These are phyloP conservation scores for Alternaria alternata DNA, from an alignment of 2,329 filamentous ascomycete genomes.

Conservation along the genomic window DNA sequence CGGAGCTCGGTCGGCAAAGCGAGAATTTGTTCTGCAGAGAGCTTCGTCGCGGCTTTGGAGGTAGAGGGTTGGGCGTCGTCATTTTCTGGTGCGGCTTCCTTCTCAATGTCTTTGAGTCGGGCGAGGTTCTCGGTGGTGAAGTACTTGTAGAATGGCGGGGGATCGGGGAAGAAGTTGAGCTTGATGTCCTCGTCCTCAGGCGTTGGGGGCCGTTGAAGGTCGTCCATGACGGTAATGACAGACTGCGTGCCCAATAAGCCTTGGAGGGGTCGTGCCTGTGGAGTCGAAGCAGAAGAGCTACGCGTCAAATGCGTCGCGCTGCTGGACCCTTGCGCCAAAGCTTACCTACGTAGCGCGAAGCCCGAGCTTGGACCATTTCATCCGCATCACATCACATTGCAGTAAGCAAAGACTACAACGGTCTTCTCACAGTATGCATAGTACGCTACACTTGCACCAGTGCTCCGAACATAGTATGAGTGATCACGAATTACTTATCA, in stretches of 20 bases:
- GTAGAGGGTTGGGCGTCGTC: slow-evolving; percentile 16
- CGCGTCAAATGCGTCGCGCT: not conserved
- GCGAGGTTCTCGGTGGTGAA: slow-evolving; percentile 81
- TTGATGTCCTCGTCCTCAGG: slow-evolving; percentile 32
- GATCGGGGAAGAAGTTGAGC: slow-evolving; percentile 73
- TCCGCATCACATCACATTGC: not conserved
- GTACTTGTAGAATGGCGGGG: slow-evolving; percentile 87
- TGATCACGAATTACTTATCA: not conserved
- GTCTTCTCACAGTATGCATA: not conserved
- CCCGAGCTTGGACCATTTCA: slow-evolving; percentile 6
- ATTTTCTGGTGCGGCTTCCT: slow-evolving; percentile 32
- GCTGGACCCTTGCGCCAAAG: slow-evolving; percentile 18
- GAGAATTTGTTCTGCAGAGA: slow-evolving; percentile 40
- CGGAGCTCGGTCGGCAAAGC: slow-evolving; percentile 74
- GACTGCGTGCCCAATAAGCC: not conserved
- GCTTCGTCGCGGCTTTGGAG: slow-evolving; percentile 4
- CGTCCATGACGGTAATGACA: slow-evolving; percentile 19
- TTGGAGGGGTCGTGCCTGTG: not conserved
- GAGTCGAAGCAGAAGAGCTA: not conserved
- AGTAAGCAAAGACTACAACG: not conserved
- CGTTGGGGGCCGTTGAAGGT: slow-evolving; percentile 19
- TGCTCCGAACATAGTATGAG: not conserved
- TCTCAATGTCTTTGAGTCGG: slow-evolving; percentile 63
- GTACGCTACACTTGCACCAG: not conserved
- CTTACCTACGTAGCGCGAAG: not conserved